These are phyloP conservation scores for Candida saitoana DNA, from an alignment of 805 yeast species.

Conservation along the genomic window DNA sequence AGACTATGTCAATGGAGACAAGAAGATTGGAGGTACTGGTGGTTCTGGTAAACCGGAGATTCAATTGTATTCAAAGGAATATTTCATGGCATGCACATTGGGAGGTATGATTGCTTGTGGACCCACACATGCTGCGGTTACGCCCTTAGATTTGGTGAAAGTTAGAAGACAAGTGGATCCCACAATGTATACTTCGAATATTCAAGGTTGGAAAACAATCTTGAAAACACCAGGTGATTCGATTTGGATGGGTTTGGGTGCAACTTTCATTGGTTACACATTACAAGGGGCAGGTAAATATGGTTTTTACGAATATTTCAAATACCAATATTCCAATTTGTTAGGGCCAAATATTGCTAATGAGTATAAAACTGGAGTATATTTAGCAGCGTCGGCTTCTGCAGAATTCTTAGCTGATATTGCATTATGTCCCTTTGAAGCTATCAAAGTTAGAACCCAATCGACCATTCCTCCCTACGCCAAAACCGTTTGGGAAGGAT, in stretches of 20 bases:
- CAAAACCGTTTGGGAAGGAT: constrained; percentile 58
- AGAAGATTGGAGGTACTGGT: not conserved
- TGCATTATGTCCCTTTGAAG: constrained; percentile 88
- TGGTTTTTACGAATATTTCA: constrained; percentile 91
- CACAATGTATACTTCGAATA: constrained; percentile 63
- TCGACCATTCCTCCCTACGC: constrained; percentile 89
- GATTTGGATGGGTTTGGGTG: constrained; percentile 84
- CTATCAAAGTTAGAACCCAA: constrained; percentile 91
- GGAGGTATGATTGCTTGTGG: constrained; percentile 92
- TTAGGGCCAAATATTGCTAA: constrained; percentile 61
- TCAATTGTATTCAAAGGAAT: constrained; percentile 55
- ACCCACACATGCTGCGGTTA: constrained; percentile 90
- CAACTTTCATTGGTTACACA: constrained; percentile 89
- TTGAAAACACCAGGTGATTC: constrained; percentile 74
- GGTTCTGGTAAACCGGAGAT: constrained; percentile 26
- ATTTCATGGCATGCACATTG: constrained; percentile 67
- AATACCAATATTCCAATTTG: constrained; percentile 65
- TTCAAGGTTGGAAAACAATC: constrained; percentile 79
- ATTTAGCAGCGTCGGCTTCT: constrained; percentile 80
- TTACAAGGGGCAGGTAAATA: constrained; percentile 97
- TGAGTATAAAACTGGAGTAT: constrained; percentile 69
- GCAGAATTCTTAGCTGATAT: constrained; percentile 94
- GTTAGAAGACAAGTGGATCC: constrained; percentile 89
- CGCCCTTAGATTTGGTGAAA: constrained; percentile 91
- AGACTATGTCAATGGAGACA: constrained; percentile 20